These are phyloP conservation scores for Thelonectria rubi DNA, from an alignment of 2,329 filamentous ascomycete genomes.

Conservation along the genomic window DNA sequence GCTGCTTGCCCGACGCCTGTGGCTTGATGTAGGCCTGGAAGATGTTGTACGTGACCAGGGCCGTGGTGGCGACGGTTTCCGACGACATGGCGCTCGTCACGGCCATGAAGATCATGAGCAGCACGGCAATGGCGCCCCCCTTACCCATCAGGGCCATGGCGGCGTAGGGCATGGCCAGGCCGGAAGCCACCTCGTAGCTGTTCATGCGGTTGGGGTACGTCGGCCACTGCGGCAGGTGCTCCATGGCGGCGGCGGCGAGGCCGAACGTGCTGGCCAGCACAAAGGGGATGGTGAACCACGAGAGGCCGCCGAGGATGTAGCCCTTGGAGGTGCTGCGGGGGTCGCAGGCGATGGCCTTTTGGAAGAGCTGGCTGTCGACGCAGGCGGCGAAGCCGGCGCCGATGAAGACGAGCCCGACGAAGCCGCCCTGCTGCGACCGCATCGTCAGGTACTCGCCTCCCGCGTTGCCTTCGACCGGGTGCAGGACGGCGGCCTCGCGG, in stretches of 20 bases:
- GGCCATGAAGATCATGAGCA: constrained; percentile 84
- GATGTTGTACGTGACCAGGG: constrained; percentile 20
- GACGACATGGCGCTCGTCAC: constrained; percentile 23
- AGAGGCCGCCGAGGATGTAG: constrained; percentile 84
- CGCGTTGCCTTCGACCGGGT: constrained; percentile 18
- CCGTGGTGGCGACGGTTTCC: constrained; percentile 17
- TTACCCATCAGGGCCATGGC: constrained; percentile 81
- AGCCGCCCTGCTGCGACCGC: constrained; percentile 17
- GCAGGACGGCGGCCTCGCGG: constrained; percentile 9
- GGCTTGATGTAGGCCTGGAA: constrained; percentile 19
- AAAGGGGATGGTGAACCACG: constrained; percentile 90
- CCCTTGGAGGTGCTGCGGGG: constrained; percentile 84
- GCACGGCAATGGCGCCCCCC: constrained; percentile 77
- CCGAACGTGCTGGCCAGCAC: constrained; percentile 86
- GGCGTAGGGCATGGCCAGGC: constrained; percentile 81
- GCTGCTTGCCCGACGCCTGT: constrained; percentile 10
- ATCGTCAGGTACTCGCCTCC: constrained; percentile 20
- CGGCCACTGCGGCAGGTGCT: constrained; percentile 75
- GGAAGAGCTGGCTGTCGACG: constrained; percentile 20
- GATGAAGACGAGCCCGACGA: constrained; percentile 19
- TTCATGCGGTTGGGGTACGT: constrained; percentile 76
- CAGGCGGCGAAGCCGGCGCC: constrained; percentile 20
- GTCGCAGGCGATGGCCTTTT: constrained; percentile 82
- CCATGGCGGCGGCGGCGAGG: constrained; percentile 78
- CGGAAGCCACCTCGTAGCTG: constrained; percentile 76